Conservation (phyloP, 2,329 filamentous ascomycete genomes). For the Phaeosphaeria sp. region DNA sequence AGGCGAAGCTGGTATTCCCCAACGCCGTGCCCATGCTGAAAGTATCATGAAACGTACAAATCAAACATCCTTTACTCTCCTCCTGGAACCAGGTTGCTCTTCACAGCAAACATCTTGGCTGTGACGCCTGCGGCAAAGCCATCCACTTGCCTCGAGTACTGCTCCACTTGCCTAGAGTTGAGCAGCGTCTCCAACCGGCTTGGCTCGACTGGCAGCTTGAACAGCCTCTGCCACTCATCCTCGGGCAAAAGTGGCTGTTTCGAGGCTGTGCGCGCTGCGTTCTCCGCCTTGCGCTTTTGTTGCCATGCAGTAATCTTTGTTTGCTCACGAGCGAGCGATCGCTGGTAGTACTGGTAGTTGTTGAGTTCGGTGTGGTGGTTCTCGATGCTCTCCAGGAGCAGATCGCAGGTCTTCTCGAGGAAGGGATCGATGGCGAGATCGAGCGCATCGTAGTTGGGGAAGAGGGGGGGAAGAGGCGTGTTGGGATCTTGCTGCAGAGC, state of each 20-base stretch:
- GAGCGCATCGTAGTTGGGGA: constrained; percentile 87
- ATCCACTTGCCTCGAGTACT: constrained; percentile 97
- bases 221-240: constrained; percentile 97
- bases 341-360: constrained; percentile 98
- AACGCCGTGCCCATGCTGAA: constrained; percentile 50
- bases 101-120: constrained; percentile 97
- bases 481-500: constrained; percentile 73
- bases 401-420: constrained; percentile 97
- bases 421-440: constrained; percentile 96
- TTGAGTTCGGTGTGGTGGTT: constrained; percentile 98
- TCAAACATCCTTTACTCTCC: constrained; percentile 51
- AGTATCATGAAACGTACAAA: constrained; percentile 38
- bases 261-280: constrained; percentile 79
- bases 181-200: constrained; percentile 92
- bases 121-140: constrained; percentile 91
- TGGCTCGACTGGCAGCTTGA: constrained; percentile 96
- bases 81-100: constrained; percentile 69
- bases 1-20: constrained; percentile 34
- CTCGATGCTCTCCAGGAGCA: constrained; percentile 95
- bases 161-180: constrained; percentile 94
- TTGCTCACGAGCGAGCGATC: constrained; percentile 92
- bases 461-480: constrained; percentile 69
- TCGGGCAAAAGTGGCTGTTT: constrained; percentile 91
- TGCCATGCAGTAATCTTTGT: constrained; percentile 97
- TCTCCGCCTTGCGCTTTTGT: constrained; percentile 95